Conservation (phyloP, 768 basidiomycete species). For the Crepidotus variabilis region DNA sequence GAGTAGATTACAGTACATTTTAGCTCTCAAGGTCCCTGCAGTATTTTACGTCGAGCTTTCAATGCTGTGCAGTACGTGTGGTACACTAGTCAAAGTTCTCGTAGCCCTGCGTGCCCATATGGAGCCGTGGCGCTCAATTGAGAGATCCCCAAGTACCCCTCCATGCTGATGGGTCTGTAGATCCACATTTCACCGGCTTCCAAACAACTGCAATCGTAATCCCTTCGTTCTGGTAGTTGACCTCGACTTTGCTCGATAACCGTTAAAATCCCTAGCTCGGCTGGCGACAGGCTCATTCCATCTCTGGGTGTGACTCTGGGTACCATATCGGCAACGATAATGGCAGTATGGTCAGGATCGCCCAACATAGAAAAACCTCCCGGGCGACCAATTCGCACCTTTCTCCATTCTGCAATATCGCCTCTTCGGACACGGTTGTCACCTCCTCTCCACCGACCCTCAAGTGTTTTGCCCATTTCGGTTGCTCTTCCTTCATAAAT, state of each 20-base stretch:
- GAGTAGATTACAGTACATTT: no score
- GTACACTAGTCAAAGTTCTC: constrained; percentile 7
- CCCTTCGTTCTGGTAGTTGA: constrained; percentile 31
- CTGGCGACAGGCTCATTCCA: constrained; percentile 30
- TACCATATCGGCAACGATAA: constrained; percentile 39
- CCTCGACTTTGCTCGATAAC: constrained; percentile 54
- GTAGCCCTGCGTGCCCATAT: constrained; percentile 11
- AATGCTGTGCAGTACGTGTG: background rate
- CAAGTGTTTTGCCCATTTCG: constrained; percentile 25
- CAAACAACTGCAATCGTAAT: constrained; percentile 41
- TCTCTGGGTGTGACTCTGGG: constrained; percentile 26
- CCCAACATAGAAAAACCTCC: constrained; percentile 34
- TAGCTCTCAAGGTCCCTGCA: background rate
- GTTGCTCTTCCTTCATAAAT: constrained; percentile 39
- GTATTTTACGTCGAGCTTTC: background rate
- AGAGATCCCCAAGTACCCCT: constrained; percentile 25
- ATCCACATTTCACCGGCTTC: constrained; percentile 55
- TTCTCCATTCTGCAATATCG: constrained; percentile 53
- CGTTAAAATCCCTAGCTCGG: constrained; percentile 38
- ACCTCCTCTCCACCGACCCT: constrained; percentile 46
- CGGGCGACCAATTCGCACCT: constrained; percentile 30
- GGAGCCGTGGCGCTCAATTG: constrained; percentile 20
- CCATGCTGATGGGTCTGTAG: constrained; percentile 47
- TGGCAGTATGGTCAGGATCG: constrained; percentile 52
- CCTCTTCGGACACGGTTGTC: constrained; percentile 49